Conservation (phyloP, 129 eudicot species). For the Flaveria robusta region DNA sequence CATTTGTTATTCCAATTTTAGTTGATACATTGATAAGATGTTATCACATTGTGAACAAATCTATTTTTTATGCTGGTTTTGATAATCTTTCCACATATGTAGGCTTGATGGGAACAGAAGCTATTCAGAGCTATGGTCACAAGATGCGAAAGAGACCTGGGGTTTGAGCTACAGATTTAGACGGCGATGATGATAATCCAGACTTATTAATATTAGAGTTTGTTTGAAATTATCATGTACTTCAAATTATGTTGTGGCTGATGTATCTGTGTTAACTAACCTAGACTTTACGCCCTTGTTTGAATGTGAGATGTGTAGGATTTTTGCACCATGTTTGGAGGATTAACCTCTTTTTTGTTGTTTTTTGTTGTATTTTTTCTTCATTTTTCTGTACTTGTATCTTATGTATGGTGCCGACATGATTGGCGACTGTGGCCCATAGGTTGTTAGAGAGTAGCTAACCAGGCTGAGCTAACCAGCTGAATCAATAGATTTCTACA, state of each 20-base stretch:
- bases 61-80: not conserved
- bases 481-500: conserved; percentile 12
- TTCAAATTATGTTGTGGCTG: conserved; percentile 38
- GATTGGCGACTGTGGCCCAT: conserved; percentile 17
- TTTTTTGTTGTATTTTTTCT: conserved; percentile 26
- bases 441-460: conserved; percentile 17
- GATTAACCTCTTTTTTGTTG: conserved; percentile 8
- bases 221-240: conserved; percentile 38
- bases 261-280: conserved; percentile 19
- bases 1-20: not conserved
- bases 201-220: conserved; percentile 11
- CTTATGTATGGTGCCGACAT: not conserved
- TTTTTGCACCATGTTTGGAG: conserved; percentile 30
- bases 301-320: conserved; percentile 36
- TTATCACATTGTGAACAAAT: not conserved
- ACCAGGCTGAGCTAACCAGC: conserved; percentile 18
- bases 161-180: conserved; percentile 28
- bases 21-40: not conserved
- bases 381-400: conserved; percentile 11
- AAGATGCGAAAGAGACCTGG: conserved; percentile 14
- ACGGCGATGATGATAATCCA: not conserved
- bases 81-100: not conserved
- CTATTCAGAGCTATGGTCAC: conserved; percentile 24
- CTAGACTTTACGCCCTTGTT: conserved; percentile 31
- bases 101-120: conserved; percentile 27